A percentile compares a stretch with the other conserved stretches of the same genome.
Evolutionary conservation across 2,329 filamentous ascomycete species (phyloP).

Genomic region (Cladophialophora immunda): DNA sequence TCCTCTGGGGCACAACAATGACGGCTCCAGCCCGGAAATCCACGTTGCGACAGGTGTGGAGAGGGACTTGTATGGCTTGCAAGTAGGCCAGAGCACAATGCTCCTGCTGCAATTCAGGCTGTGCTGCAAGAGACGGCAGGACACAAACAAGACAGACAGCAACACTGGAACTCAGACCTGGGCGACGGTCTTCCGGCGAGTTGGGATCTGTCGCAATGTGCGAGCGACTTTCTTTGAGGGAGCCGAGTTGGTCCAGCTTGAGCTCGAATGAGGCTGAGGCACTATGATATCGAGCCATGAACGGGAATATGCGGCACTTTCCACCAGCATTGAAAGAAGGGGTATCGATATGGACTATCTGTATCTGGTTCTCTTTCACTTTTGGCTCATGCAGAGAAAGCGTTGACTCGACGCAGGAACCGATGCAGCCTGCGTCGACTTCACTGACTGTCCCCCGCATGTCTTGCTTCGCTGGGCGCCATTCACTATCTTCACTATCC

Average conservation of each 20-base stretch:
- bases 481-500: not conserved
- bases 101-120: not conserved
- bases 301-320: not conserved
- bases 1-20: not conserved
- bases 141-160: not conserved
- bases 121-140: not conserved
- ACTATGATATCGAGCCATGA: not conserved
- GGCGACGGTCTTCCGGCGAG: not conserved
- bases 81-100: not conserved
- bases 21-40: not conserved
- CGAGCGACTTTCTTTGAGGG: slow-evolving; percentile 5
- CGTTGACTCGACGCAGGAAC: not conserved
- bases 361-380: no score
- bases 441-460: not conserved
- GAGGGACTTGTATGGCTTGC: not conserved
- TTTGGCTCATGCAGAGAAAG: no score
- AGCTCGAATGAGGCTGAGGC: not conserved
- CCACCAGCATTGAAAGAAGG: not conserved
- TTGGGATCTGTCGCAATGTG: slow-evolving; percentile 6
- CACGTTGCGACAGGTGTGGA: not conserved
- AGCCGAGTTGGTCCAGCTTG: not conserved
- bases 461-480: slow-evolving; percentile 5
- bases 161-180: no score
- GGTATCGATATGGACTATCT: no score
- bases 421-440: slow-evolving; percentile 3